Evolutionary conservation across 2,329 filamentous ascomycete species (phyloP).

Genomic region (Fusarium oxysporum): DNA sequence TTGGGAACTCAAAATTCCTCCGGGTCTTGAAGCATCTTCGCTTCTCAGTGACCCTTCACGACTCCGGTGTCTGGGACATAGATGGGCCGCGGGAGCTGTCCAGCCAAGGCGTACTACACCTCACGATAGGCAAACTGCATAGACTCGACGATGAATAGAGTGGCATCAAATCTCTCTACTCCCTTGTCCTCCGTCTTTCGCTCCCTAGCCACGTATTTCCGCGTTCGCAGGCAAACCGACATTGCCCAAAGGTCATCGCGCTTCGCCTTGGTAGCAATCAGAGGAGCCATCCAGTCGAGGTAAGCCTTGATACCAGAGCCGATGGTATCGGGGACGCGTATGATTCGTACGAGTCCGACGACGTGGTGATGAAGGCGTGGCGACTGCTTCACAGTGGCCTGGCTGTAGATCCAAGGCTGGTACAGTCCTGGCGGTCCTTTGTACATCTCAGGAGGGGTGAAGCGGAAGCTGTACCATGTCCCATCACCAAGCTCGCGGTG

Average conservation of each 20-base stretch:
- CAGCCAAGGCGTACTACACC: slow-evolving; percentile 44
- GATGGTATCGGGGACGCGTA: slow-evolving; percentile 37
- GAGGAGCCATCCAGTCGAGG: slow-evolving; percentile 49
- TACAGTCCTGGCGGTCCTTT: slow-evolving; percentile 17
- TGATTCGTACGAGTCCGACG: slow-evolving; percentile 48
- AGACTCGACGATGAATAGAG: slow-evolving; percentile 45
- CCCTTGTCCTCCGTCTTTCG: slow-evolving; percentile 13
- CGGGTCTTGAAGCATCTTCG: background rate
- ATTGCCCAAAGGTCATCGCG: slow-evolving; percentile 48
- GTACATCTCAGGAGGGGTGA: background rate
- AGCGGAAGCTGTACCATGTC: slow-evolving; percentile 44
- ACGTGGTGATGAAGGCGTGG: slow-evolving; percentile 46
- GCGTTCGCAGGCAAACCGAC: slow-evolving; percentile 44
- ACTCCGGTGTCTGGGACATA: slow-evolving; percentile 38
- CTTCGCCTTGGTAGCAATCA: slow-evolving; percentile 38
- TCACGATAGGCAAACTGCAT: slow-evolving; percentile 48
- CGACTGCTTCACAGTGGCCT: slow-evolving; percentile 37
- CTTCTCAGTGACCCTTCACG: background rate
- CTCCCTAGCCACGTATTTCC: slow-evolving; percentile 41
- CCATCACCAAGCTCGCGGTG: slow-evolving; percentile 45
- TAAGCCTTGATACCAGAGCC: slow-evolving; percentile 43
- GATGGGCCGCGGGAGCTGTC: slow-evolving; percentile 49
- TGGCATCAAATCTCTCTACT: slow-evolving; percentile 42
- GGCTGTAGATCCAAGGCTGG: slow-evolving; percentile 33
- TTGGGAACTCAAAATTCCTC: background rate